phyloP scores from a whole-genome alignment of 768 basidiomycete genomes.

The Suillus americanus region DNA sequence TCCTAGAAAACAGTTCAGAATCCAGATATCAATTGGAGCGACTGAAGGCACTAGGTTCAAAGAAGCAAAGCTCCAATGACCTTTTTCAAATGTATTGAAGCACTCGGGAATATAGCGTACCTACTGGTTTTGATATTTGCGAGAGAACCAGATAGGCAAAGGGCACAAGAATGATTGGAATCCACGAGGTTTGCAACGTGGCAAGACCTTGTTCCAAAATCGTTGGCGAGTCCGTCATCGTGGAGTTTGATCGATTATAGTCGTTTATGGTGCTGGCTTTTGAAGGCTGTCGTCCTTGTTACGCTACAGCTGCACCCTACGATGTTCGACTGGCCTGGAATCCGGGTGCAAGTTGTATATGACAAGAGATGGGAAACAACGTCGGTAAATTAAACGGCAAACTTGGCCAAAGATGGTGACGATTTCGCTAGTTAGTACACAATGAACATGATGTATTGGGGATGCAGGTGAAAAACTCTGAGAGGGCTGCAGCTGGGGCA shows the following conservation, averaged over 20 bases:
- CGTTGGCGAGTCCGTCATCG: neutral
- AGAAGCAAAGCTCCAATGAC: neutral
- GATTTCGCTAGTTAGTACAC: neutral
- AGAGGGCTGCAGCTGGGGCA: neutral
- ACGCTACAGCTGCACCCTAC: neutral
- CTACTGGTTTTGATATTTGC: slow-evolving; percentile 3
- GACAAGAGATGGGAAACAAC: neutral
- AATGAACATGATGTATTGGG: neutral
- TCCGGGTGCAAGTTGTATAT: neutral
- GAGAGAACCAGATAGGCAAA: slow-evolving; percentile 18
- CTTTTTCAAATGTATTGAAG: neutral
- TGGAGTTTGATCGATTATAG: neutral
- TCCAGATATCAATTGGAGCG: neutral
- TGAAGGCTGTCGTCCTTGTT: neutral
- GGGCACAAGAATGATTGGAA: slow-evolving; percentile 13
- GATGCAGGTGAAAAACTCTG: neutral
- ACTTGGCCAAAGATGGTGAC: neutral
- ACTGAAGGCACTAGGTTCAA: neutral
- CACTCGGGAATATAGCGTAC: slow-evolving; percentile 11
- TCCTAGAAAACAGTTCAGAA: neutral
- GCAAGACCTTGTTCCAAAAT: slow-evolving; percentile 8
- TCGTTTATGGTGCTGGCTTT: neutral
- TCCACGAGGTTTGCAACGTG: slow-evolving; percentile 14
- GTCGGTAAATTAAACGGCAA: neutral
- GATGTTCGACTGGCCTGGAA: neutral